Conservation (phyloP, 306 rosid species). For the Pyrus betulifolia region DNA sequence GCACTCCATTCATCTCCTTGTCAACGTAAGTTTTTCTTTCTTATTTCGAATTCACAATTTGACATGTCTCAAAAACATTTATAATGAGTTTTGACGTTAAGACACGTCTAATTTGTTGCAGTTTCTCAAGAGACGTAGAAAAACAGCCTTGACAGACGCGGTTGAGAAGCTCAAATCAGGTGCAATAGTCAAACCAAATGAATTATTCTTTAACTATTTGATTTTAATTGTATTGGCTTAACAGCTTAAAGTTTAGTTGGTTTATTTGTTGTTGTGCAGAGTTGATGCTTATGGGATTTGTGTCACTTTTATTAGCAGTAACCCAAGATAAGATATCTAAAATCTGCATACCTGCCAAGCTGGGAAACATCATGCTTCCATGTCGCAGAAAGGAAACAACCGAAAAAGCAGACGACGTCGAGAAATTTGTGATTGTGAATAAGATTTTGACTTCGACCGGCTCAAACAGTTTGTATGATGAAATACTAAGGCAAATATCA, state of each 20-base stretch:
- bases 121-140: slow-evolving; percentile 20
- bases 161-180: slow-evolving; percentile 35
- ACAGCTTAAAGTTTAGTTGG: background rate
- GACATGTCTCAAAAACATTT: background rate
- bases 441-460: background rate
- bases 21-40: background rate
- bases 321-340: slow-evolving; percentile 24
- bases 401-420: background rate
- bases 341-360: slow-evolving; percentile 23
- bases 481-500: background rate
- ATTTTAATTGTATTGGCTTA: background rate
- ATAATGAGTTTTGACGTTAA: background rate
- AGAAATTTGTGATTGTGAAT: background rate
- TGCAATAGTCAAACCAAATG: background rate
- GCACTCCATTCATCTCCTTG: slow-evolving; percentile 14
- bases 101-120: background rate
- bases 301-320: slow-evolving; percentile 26
- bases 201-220: background rate
- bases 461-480: background rate
- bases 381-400: slow-evolving; percentile 2
- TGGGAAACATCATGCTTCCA: slow-evolving; percentile 33
- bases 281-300: slow-evolving; percentile 36
- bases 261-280: slow-evolving; percentile 3
- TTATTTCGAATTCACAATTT: background rate
- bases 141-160: slow-evolving; percentile 23